Evolutionary conservation across 305 asterid genomes (phyloP).

Genomic region (Fraxinus baroniana): DNA sequence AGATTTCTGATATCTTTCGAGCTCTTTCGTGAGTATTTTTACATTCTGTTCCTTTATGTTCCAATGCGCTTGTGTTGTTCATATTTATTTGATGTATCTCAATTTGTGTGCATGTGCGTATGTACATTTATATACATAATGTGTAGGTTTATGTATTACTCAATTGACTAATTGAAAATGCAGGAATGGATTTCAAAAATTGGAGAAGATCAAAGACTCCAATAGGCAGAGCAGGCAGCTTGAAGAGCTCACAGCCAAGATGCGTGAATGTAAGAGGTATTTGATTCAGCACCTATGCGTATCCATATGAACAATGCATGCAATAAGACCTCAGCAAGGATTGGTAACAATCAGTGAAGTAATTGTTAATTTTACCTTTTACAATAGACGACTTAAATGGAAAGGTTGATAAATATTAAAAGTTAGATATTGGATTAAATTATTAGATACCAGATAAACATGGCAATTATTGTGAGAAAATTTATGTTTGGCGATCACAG

Average conservation of each 20-base stretch:
- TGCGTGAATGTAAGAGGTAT: constrained; percentile 98
- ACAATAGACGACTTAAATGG: background rate
- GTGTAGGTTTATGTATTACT: constrained; percentile 10
- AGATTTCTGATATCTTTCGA: constrained; percentile 76
- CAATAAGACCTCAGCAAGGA: background rate
- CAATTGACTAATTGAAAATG: constrained; percentile 20
- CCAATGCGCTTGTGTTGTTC: constrained; percentile 1
- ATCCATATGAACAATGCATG: constrained; percentile 3
- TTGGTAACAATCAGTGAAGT: constrained; percentile 17
- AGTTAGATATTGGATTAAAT: background rate
- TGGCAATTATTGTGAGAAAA: background rate
- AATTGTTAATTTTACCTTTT: constrained; percentile 1
- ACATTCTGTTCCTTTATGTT: background rate
- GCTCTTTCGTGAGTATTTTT: constrained; percentile 70
- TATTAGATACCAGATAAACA: background rate
- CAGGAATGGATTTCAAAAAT: constrained; percentile 95
- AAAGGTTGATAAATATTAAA: constrained; percentile 1
- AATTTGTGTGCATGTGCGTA: background rate
- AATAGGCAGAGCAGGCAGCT: constrained; percentile 87
- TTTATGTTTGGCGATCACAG: background rate
- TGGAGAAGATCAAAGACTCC: constrained; percentile 91
- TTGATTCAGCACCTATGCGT: constrained; percentile 16
- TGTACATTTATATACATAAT: background rate
- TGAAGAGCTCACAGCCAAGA: constrained; percentile 93
- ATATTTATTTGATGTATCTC: background rate